Percentiles rank a stretch among this genome's conserved stretches.
These are phyloP conservation scores for Leccinum pachyderme DNA, from an alignment of 1,284 basidiomycete species.

Conservation along the genomic window DNA sequence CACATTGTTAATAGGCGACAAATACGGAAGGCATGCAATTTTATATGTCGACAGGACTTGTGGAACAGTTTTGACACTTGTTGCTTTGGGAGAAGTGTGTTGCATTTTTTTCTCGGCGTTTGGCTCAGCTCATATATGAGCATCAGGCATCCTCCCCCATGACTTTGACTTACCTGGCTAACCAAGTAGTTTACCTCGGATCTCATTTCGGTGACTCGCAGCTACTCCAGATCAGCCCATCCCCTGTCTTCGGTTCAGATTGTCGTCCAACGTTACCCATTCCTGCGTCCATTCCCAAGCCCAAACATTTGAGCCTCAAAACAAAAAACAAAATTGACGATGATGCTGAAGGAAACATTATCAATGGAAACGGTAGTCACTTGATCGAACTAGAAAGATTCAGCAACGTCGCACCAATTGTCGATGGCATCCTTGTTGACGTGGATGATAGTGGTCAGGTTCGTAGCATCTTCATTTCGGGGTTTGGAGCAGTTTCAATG, in stretches of 20 bases:
- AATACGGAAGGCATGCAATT: conserved; percentile 70
- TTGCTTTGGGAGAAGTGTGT: conserved; percentile 74
- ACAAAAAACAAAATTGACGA: conserved; percentile 36
- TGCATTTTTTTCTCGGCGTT: background rate
- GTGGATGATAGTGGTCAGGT: conserved; percentile 76
- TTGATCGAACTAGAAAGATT: conserved; percentile 63
- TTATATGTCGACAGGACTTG: conserved; percentile 52
- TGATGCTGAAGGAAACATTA: conserved; percentile 43
- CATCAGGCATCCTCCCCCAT: conserved; percentile 73
- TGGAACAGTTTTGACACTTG: conserved; percentile 46
- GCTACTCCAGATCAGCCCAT: conserved; percentile 58
- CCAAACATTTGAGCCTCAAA: conserved; percentile 25
- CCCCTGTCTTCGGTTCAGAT: conserved; percentile 43
- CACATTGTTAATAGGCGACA: conserved; percentile 72
- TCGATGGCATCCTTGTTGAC: conserved; percentile 81
- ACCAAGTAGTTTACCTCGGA: conserved; percentile 75
- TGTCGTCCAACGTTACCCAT: conserved; percentile 47
- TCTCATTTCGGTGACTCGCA: conserved; percentile 85
- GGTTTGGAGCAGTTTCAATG: conserved; percentile 7
- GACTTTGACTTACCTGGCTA: conserved; percentile 74
- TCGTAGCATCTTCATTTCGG: conserved; percentile 21
- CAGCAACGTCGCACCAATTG: conserved; percentile 85
- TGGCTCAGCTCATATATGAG: conserved; percentile 2
- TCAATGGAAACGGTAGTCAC: conserved; percentile 50
- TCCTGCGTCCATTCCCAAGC: conserved; percentile 42